Percentiles rank a stretch among this genome's conserved stretches.
Evolutionary conservation across 768 basidiomycete species (phyloP).

Genomic region (Crepidotus variabilis): DNA sequence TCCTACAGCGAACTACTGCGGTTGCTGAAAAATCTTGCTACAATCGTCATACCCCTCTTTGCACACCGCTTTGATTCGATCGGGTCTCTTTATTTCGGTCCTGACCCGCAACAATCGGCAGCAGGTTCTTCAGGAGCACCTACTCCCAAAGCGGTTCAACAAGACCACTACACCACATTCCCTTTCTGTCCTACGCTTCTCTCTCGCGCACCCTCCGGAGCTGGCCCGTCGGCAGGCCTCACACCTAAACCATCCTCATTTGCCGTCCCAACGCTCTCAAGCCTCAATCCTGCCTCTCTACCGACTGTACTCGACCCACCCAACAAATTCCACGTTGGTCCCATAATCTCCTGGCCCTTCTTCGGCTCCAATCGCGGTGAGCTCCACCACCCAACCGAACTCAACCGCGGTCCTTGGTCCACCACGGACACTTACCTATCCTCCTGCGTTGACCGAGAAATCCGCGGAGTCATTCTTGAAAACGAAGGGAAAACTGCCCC

Average conservation of each 20-base stretch:
- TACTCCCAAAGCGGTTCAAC: constrained; percentile 38
- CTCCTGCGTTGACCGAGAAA: constrained; percentile 70
- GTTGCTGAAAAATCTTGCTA: constrained; percentile 66
- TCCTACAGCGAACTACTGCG: constrained; percentile 59
- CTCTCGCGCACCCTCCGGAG: constrained; percentile 15
- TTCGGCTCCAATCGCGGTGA: constrained; percentile 83
- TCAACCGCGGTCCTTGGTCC: constrained; percentile 80
- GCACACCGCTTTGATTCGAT: constrained; percentile 73
- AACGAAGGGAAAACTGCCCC: constrained; percentile 75
- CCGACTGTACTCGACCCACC: background rate
- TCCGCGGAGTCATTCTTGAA: constrained; percentile 68
- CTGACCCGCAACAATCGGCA: constrained; percentile 28
- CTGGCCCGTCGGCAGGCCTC: constrained; percentile 6
- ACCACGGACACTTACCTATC: constrained; percentile 55
- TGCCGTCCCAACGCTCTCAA: constrained; percentile 15
- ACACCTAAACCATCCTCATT: constrained; percentile 17
- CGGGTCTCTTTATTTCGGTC: constrained; percentile 68
- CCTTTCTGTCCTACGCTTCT: constrained; percentile 41
- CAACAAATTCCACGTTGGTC: constrained; percentile 58
- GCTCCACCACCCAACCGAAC: constrained; percentile 59
- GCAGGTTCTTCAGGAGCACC: constrained; percentile 30
- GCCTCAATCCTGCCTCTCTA: background rate
- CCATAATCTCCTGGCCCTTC: constrained; percentile 89
- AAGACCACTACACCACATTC: constrained; percentile 36
- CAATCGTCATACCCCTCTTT: constrained; percentile 67